Evolutionary conservation across 73 alveolate genomes (phyloP), one percentile per base, ranked within the genome.

Genomic region (Uronychia binucleata): DNA sequence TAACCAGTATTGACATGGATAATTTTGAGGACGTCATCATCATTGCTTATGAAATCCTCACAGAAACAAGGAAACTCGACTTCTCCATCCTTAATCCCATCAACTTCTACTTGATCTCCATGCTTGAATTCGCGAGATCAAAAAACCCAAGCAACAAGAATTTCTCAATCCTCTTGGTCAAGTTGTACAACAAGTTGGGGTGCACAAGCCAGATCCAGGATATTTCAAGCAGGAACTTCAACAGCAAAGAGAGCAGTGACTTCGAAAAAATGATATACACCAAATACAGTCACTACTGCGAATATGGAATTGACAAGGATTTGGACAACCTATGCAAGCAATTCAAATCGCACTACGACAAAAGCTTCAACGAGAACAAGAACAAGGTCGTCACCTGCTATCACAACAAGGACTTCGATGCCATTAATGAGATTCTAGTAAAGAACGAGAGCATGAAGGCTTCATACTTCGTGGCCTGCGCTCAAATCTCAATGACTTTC

Each of bases 51-150:
- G 82, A 81, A 30, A 46, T 88, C 26, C 82, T 88, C 14, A 74
- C 31, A 33, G 94, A 88, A 19, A 75, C 81, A 13, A 81, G 75
- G 31, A 8, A 26, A 25, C 82, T 46, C 77, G 94, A 88, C 78
- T 78, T 78, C 81, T 59, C 90, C 26, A 83, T 88, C 0, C 28
- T 88, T 29, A 88, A 88, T 46, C 94, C 94, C 25, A 67, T 88
- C 26, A 88, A 88, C 32, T 82, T 81, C 87, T 81, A 31, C 34
- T 34, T 58, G 75, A 74, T 88, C 19, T 33, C 84, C 19, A 74
- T 88, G 77, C 79, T 88, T 29, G 94, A 88, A 33, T 67, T 80
- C 74, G 90, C 84, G 0, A 27, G 79, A 29, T 34, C 34, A 60
- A 88, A 85, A 35, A 75, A 60, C 34, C 90, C 90, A 0, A 1